Evolutionary conservation across 1,139 yeast species (phyloP).

Genomic region (Sugiyamaella xylanicola): DNA sequence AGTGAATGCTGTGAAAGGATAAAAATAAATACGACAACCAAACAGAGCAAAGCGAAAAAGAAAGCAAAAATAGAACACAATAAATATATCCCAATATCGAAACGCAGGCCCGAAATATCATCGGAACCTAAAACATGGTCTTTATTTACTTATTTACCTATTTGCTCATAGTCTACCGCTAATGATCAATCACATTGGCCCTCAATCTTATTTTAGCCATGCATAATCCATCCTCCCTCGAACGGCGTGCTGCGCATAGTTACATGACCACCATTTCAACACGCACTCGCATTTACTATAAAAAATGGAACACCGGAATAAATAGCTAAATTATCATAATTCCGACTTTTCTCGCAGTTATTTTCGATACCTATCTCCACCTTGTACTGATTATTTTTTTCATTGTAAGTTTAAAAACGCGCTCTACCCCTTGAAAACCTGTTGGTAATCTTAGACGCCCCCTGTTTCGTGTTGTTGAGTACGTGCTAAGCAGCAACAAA

Average conservation of each 20-base stretch:
- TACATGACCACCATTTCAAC: neutral
- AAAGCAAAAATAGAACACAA: too few species aligned
- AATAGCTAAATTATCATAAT: constrained; percentile 6
- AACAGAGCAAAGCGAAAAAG: too few species aligned
- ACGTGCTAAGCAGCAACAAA: too few species aligned
- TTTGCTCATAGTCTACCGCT: neutral
- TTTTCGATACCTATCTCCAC: too few species aligned
- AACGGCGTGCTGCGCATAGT: neutral
- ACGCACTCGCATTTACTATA: neutral
- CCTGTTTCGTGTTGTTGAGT: too few species aligned
- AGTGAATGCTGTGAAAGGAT: too few species aligned
- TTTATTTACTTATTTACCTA: neutral
- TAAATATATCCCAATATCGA: too few species aligned
- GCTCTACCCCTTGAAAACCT: too few species aligned
- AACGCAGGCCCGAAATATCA: too few species aligned
- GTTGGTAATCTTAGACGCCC: too few species aligned
- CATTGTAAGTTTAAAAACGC: constrained; percentile 2
- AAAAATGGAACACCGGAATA: constrained; percentile 8
- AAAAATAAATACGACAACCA: too few species aligned
- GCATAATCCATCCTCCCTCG: neutral
- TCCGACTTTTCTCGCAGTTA: neutral
- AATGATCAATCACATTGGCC: neutral
- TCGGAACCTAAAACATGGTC: neutral
- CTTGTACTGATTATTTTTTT: too few species aligned
- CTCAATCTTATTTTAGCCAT: neutral